These are phyloP conservation scores for Colletotrichum lupini DNA, from an alignment of 2,329 filamentous ascomycete genomes.

Conservation along the genomic window DNA sequence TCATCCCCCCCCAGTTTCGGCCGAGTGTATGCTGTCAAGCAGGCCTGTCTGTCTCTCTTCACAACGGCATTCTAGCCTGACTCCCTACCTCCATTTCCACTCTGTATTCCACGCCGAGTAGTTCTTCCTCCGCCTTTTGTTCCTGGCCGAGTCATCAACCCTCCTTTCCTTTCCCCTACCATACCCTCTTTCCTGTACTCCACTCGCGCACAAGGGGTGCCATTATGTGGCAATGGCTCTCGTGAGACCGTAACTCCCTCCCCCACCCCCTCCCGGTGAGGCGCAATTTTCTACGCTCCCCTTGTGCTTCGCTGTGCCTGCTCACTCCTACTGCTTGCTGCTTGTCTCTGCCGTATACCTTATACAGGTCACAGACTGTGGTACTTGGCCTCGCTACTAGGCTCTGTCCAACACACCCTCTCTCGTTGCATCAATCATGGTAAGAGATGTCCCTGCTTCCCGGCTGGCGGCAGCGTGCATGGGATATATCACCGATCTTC, in stretches of 20 bases:
- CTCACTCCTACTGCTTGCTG: conserved; percentile 33
- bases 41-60: conserved; percentile 33
- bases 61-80: conserved; percentile 33
- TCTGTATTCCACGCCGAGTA: conserved; percentile 23
- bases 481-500: conserved; percentile 54
- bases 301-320: conserved; percentile 37
- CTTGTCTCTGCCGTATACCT: conserved; percentile 44
- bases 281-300: conserved; percentile 38
- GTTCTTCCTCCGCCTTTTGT: conserved; percentile 29
- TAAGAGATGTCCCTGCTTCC: conserved; percentile 55
- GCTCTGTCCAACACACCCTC: conserved; percentile 51
- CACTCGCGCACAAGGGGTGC: conserved; percentile 37
- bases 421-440: conserved; percentile 58
- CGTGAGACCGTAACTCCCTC: conserved; percentile 43
- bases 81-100: conserved; percentile 31
- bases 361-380: conserved; percentile 49
- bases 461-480: conserved; percentile 56
- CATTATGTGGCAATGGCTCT: conserved; percentile 45
- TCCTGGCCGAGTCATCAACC: conserved; percentile 33
- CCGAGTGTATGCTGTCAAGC: conserved; percentile 31
- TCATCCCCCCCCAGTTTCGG: conserved; percentile 24
- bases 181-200: conserved; percentile 33
- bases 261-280: conserved; percentile 39
- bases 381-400: conserved; percentile 47
- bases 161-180: conserved; percentile 33